Evolutionary conservation across 768 basidiomycete species (phyloP).

Genomic region (Strobilomyces dryophilus): DNA sequence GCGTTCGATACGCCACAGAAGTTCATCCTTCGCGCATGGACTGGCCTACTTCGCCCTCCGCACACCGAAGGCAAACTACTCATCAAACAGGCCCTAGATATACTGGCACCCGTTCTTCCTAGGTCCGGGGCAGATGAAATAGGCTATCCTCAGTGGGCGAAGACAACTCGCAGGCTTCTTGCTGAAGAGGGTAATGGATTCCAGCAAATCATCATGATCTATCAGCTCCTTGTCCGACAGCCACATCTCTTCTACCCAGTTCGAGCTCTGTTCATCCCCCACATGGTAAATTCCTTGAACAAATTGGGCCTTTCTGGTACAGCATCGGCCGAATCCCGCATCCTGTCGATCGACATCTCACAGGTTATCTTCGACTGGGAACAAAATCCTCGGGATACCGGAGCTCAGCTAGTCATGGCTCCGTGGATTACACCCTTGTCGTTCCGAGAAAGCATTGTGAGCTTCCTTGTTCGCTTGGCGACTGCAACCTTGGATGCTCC

Average conservation of each 20-base stretch:
- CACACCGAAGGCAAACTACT: conserved; percentile 73
- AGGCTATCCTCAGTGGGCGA: conserved; percentile 78
- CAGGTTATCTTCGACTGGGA: conserved; percentile 96
- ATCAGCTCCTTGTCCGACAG: conserved; percentile 90
- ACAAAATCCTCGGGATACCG: conserved; percentile 45
- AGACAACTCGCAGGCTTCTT: conserved; percentile 76
- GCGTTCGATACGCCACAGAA: conserved; percentile 86
- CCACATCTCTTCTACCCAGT: conserved; percentile 90
- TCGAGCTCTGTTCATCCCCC: conserved; percentile 87
- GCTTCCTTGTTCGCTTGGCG: conserved; percentile 90
- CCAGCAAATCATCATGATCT: conserved; percentile 73
- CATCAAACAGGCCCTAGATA: conserved; percentile 82
- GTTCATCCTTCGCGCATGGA: conserved; percentile 89
- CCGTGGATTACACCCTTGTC: conserved; percentile 73
- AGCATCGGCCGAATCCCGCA: conserved; percentile 75
- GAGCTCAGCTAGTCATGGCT: conserved; percentile 20
- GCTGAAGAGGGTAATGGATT: conserved; percentile 80
- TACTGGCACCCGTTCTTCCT: conserved; percentile 78
- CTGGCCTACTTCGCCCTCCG: conserved; percentile 77
- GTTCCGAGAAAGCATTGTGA: conserved; percentile 88
- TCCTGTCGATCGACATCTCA: conserved; percentile 83
- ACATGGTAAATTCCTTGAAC: conserved; percentile 85
- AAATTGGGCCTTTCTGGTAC: conserved; percentile 80
- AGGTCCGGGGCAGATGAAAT: conserved; percentile 52
- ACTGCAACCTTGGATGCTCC: conserved; percentile 56